A percentile compares a stretch with the other conserved stretches of the same genome.
phyloP scores from a whole-genome alignment of 106 monocot genomes.

The Iris macrosiphon region DNA sequence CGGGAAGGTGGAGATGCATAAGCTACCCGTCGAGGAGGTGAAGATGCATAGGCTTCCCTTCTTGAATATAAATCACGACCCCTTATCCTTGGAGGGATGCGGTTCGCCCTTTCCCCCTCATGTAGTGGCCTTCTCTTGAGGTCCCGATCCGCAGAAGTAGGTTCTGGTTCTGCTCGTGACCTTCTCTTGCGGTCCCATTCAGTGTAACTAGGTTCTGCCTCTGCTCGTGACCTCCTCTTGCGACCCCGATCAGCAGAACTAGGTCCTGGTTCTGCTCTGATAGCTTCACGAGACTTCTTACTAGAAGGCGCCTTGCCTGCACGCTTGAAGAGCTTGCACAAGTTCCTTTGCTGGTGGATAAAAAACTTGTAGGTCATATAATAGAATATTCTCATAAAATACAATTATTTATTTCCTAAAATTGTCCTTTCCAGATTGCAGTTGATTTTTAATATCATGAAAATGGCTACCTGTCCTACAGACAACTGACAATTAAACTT shows the following conservation, averaged over 20 bases:
- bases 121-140: no score
- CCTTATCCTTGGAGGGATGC: background rate
- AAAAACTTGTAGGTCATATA: background rate
- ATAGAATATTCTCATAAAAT: no score
- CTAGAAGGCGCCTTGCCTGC: background rate
- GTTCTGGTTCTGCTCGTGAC: no score
- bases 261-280: background rate
- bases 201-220: background rate
- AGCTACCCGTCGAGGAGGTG: no score
- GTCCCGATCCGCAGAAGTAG: no score
- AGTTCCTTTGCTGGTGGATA: conserved; percentile 20
- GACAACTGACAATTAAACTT: conserved; percentile 27
- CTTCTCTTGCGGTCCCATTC: background rate
- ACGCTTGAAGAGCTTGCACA: conserved; percentile 31
- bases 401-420: no score
- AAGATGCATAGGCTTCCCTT: conserved; percentile 2
- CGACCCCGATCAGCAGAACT: background rate
- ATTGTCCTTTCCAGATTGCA: no score
- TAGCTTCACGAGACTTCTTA: background rate
- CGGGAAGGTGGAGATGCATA: no score
- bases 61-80: background rate
- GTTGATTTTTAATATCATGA: no score
- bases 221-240: conserved; percentile 6
- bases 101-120: background rate
- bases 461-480: conserved; percentile 17